Evolutionary conservation across 2,329 filamentous ascomycete species (phyloP).

Genomic region (Dactylellina cionopaga): DNA sequence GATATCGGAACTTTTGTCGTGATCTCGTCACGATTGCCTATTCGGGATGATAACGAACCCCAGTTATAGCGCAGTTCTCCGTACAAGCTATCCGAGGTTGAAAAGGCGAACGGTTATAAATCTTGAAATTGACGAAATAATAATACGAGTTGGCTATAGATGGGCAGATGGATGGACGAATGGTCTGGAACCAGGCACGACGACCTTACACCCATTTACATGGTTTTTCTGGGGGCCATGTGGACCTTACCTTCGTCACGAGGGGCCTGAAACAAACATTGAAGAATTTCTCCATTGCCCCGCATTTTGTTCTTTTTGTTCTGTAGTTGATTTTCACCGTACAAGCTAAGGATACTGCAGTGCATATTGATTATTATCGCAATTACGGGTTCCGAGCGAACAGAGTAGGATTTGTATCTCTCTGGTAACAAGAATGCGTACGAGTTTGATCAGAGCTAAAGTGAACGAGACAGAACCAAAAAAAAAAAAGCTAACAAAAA

Average conservation of each 20-base stretch:
- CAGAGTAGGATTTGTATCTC: too few species aligned
- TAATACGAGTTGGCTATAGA: background rate
- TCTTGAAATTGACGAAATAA: slow-evolving; percentile 8
- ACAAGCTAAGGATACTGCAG: background rate
- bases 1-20: too few species aligned
- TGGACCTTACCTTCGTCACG: slow-evolving; percentile 42
- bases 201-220: background rate
- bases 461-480: too few species aligned
- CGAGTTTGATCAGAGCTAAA: too few species aligned
- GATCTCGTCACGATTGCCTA: slow-evolving; percentile 31
- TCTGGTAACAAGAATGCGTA: too few species aligned
- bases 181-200: slow-evolving; percentile 4
- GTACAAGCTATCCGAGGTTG: slow-evolving; percentile 37
- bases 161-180: background rate
- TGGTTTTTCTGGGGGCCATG: too few species aligned
- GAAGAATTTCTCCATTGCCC: slow-evolving; percentile 39
- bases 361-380: background rate
- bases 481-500: background rate
- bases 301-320: too few species aligned
- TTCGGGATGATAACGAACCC: background rate
- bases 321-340: too few species aligned
- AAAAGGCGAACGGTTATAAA: slow-evolving; percentile 28
- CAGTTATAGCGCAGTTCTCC: background rate
- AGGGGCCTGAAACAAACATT: background rate
- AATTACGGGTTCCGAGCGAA: too few species aligned